Percentiles rank a stretch among this genome's conserved stretches.
phyloP scores from a whole-genome alignment of 2,329 filamentous ascomycete genomes.

The Cladorrhinum sp. region DNA sequence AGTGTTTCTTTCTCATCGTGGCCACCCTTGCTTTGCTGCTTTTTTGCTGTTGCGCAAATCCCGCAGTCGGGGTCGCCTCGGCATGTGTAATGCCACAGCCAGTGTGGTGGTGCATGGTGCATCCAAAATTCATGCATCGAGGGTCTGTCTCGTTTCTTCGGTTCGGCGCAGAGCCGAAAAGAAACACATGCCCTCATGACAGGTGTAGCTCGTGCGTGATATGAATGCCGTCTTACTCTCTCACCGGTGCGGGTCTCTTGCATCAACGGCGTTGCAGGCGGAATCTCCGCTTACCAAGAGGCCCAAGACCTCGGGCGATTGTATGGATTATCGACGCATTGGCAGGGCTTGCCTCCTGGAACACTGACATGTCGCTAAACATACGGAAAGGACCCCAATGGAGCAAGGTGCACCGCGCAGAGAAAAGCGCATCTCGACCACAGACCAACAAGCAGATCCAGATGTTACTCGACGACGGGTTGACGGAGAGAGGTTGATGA shows the following conservation, averaged over 20 bases:
- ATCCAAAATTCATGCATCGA: background rate
- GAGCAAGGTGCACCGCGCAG: constrained; percentile 10
- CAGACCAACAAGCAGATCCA: background rate
- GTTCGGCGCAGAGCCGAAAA: background rate
- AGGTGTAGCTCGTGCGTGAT: no score
- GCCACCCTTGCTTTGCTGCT: background rate
- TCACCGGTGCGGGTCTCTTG: background rate
- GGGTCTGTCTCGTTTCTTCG: background rate
- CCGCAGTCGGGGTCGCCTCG: background rate
- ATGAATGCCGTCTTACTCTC: background rate
- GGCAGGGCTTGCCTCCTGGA: background rate
- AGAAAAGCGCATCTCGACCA: background rate
- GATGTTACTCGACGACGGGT: background rate
- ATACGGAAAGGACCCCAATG: constrained; percentile 1
- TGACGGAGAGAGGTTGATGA: background rate
- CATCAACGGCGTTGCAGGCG: constrained; percentile 3
- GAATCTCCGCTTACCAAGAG: background rate
- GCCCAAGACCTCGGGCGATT: background rate
- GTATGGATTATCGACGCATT: background rate
- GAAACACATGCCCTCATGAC: background rate
- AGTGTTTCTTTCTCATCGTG: background rate
- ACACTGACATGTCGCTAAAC: background rate
- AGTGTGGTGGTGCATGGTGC: background rate
- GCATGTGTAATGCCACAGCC: no score
- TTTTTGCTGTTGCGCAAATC: background rate